Percentiles rank a stretch among this genome's conserved stretches.
Conservation (phyloP, 2,329 filamentous ascomycete genomes). For the Ceratocystiopsis brevicomis region DNA sequence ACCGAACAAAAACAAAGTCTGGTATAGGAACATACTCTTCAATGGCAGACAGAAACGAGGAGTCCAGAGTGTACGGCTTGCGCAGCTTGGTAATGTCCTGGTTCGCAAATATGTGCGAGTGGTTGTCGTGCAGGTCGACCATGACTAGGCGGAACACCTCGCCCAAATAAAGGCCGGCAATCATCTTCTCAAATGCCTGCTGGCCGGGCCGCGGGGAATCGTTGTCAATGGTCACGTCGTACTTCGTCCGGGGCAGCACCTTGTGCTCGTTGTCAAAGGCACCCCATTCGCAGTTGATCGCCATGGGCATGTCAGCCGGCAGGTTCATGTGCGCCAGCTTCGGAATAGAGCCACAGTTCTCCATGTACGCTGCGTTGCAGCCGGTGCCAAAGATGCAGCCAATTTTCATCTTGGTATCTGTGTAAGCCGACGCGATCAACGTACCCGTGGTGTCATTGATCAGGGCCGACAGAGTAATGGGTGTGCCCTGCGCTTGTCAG, state of each 20-base stretch:
- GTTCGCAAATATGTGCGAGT: slow-evolving; percentile 57
- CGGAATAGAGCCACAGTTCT: slow-evolving; percentile 73
- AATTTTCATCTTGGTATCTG: slow-evolving; percentile 81
- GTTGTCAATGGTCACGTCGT: slow-evolving; percentile 74
- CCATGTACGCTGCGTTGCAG: slow-evolving; percentile 97
- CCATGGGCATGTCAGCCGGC: slow-evolving; percentile 66
- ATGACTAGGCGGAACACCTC: slow-evolving; percentile 85
- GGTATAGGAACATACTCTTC: slow-evolving; percentile 48
- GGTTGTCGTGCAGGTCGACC: slow-evolving; percentile 67
- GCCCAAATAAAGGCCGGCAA: slow-evolving; percentile 81
- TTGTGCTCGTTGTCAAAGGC: slow-evolving; percentile 90
- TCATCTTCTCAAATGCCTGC: slow-evolving; percentile 96
- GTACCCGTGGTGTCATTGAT: slow-evolving; percentile 98
- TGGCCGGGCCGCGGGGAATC: slow-evolving; percentile 84
- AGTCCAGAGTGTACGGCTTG: slow-evolving; percentile 76
- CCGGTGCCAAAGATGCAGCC: slow-evolving; percentile 97
- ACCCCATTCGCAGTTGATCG: slow-evolving; percentile 96
- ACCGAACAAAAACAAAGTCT: not conserved
- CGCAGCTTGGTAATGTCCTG: slow-evolving; percentile 67
- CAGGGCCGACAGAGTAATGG: slow-evolving; percentile 79
- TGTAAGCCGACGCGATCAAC: slow-evolving; percentile 89
- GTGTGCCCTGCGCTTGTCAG: slow-evolving; percentile 31
- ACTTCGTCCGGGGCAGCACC: slow-evolving; percentile 68
- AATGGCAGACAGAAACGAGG: slow-evolving; percentile 81
- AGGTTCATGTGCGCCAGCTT: slow-evolving; percentile 88